These are phyloP conservation scores for Neurospora sp. DNA, from an alignment of 2,329 filamentous ascomycete genomes.

Conservation along the genomic window DNA sequence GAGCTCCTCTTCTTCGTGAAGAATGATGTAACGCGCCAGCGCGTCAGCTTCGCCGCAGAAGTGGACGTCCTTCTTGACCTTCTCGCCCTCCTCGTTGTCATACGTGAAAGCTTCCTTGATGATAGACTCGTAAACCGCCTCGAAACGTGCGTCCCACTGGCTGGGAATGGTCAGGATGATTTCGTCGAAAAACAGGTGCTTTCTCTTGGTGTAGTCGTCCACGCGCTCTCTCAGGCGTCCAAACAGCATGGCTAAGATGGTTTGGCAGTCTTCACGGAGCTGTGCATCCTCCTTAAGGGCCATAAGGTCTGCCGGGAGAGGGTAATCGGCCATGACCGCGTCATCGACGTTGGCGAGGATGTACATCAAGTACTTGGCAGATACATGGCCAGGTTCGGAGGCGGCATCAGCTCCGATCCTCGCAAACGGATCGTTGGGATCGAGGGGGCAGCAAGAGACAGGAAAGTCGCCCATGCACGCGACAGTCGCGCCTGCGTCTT, in stretches of 20 bases:
- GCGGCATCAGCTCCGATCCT: not conserved
- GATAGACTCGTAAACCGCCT: not conserved
- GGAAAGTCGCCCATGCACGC: slow-evolving; percentile 3
- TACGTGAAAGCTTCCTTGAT: slow-evolving; percentile 1
- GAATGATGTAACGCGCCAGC: slow-evolving; percentile 2
- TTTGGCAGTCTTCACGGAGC: not conserved
- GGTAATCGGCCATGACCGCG: slow-evolving; percentile 1
- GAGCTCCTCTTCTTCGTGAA: not conserved
- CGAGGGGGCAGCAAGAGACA: slow-evolving; percentile 1
- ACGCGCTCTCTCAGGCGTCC: not conserved
- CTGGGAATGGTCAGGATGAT: slow-evolving; percentile 1
- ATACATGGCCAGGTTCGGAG: not conserved
- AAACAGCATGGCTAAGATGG: not conserved
- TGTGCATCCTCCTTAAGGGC: not conserved
- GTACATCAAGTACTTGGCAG: slow-evolving; percentile 6
- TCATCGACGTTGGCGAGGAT: slow-evolving; percentile 2
- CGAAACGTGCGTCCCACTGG: slow-evolving; percentile 3
- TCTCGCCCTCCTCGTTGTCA: not conserved
- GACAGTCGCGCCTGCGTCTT: not conserved
- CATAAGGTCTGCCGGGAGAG: not conserved
- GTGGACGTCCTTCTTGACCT: not conserved
- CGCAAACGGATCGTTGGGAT: not conserved
- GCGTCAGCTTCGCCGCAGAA: slow-evolving; percentile 2
- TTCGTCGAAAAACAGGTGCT: not conserved
- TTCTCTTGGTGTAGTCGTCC: not conserved